Conservation (phyloP, 176 grass and related monocot species). For the Elymus sibiricus region DNA sequence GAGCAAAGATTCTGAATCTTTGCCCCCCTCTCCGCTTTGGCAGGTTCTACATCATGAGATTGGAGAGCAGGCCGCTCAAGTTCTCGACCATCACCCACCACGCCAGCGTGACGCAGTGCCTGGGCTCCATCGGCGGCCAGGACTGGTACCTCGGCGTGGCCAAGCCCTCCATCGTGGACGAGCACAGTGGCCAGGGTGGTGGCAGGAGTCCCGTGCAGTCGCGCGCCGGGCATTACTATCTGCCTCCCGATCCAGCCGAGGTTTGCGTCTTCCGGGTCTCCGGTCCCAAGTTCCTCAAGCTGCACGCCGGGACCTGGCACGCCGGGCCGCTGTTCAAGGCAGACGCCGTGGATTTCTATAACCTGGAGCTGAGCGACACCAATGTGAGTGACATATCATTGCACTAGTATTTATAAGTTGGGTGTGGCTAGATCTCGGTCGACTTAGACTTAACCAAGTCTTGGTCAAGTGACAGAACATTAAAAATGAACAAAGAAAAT, state of each 20-base stretch:
- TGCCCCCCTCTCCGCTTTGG: neutral
- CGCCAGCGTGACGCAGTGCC: slow-evolving; percentile 91
- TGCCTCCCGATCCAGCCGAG: slow-evolving; percentile 66
- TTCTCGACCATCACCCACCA: slow-evolving; percentile 87
- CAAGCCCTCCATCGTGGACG: slow-evolving; percentile 66
- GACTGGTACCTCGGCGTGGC: slow-evolving; percentile 91
- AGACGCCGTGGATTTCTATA: slow-evolving; percentile 78
- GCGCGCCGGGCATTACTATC: slow-evolving; percentile 55
- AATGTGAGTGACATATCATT: slow-evolving; percentile 60
- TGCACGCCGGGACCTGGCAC: slow-evolving; percentile 90
- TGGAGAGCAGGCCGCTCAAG: slow-evolving; percentile 51
- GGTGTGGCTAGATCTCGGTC: too few relatives aligned
- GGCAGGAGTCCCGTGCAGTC: slow-evolving; percentile 37
- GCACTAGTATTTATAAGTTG: neutral
- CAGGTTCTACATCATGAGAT: slow-evolving; percentile 83
- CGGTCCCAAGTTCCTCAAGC: slow-evolving; percentile 83
- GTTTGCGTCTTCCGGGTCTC: slow-evolving; percentile 78
- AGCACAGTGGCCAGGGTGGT: slow-evolving; percentile 26
- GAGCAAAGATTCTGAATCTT: neutral
- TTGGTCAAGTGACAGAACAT: too few relatives aligned
- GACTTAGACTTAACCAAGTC: too few relatives aligned
- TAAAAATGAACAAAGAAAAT: too few relatives aligned
- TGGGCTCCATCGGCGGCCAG: slow-evolving; percentile 72
- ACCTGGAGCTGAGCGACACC: slow-evolving; percentile 94
- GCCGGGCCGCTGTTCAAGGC: slow-evolving; percentile 84